Base-by-base conservation (phyloP, 352 stramenopile genomes). In the Phytopythium montanum region DNA sequence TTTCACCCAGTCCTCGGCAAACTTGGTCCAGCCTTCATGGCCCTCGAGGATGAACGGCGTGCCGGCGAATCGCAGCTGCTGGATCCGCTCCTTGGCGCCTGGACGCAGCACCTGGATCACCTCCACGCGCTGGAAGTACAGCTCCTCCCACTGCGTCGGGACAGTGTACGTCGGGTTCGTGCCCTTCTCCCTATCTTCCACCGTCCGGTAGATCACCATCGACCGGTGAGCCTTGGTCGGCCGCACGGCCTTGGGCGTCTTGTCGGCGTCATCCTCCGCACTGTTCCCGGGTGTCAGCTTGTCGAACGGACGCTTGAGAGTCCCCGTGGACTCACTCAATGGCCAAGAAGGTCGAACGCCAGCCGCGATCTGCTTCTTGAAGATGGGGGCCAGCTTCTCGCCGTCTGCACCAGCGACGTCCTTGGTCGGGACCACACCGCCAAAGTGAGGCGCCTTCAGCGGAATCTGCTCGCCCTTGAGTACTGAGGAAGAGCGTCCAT, bases 31-130 rank as follows among this genome's bases (percentile, higher is more conserved):
- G 21, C 70, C 73, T 33, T 55, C 65, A 59, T 87, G 73, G 5
- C 82, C 80, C 54, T 92, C 82, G 9, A 92, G 55, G 36, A 92
- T 62, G 59, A 92, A 92, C 12, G 80, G 82, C 42, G 83, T 87
- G 29, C 80, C 82, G 1, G 78, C 73, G 57, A 86, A 82, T 5
- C 82, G 81, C 16, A 90, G 79, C 25, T 75, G 75, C 23, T 87
- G 67, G 49, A 92, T 79, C 33, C 65, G 70, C 25, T 90, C 77
- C 50, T 79, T 79, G 0, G 81, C 80, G 2, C 76, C 72, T 0
- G 56, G 41, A 14, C 76, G 70, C 56, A 80, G 75, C 21, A 92
- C 70, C 60, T 92, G 75, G 61, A 92, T 85, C 10, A 88, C 66
- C 44, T 87, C 68, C 19, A 92, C 82, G 21, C 69, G 51, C 33